These are phyloP conservation scores for Hypoxylon fragiforme DNA, from an alignment of 495 filamentous ascomycete genomes.

Conservation along the genomic window DNA sequence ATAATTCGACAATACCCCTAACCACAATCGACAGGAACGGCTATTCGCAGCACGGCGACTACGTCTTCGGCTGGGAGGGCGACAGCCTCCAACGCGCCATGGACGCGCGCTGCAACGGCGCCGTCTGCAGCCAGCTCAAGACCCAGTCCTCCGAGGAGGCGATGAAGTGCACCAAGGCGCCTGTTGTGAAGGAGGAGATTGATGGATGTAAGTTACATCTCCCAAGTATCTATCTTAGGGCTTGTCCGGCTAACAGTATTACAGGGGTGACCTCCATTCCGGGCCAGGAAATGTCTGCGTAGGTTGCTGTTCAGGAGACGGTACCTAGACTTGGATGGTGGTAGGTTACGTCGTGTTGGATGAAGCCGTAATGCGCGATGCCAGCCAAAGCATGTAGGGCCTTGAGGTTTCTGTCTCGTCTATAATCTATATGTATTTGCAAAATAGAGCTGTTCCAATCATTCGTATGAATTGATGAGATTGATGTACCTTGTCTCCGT, in stretches of 20 bases:
- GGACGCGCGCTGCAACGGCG: slow-evolving; percentile 42
- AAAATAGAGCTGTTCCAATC: too few species aligned
- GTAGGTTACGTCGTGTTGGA: too few species aligned
- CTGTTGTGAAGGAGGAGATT: slow-evolving; percentile 45
- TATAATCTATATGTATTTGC: too few species aligned
- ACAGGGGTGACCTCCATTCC: slow-evolving; percentile 34
- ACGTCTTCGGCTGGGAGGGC: slow-evolving; percentile 47
- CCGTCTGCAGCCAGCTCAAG: slow-evolving; percentile 41
- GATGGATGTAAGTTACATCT: slow-evolving; percentile 47
- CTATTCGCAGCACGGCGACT: slow-evolving; percentile 45
- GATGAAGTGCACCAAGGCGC: slow-evolving; percentile 47
- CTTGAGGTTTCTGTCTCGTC: too few species aligned
- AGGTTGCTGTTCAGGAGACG: slow-evolving; percentile 4
- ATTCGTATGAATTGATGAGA: too few species aligned
- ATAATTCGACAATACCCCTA: too few species aligned
- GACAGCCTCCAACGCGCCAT: slow-evolving; percentile 46
- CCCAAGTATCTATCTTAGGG: neutral
- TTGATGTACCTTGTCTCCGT: too few species aligned
- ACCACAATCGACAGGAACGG: slow-evolving; percentile 32
- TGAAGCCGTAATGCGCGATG: too few species aligned
- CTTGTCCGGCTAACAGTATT: slow-evolving; percentile 23
- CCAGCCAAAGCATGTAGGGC: too few species aligned
- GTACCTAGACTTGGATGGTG: too few species aligned
- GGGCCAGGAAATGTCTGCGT: slow-evolving; percentile 25
- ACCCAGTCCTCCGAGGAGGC: slow-evolving; percentile 39